Evolutionary conservation across 1,139 yeast genomes (phyloP).

Genomic region (Lodderomyces parapsilosis): DNA sequence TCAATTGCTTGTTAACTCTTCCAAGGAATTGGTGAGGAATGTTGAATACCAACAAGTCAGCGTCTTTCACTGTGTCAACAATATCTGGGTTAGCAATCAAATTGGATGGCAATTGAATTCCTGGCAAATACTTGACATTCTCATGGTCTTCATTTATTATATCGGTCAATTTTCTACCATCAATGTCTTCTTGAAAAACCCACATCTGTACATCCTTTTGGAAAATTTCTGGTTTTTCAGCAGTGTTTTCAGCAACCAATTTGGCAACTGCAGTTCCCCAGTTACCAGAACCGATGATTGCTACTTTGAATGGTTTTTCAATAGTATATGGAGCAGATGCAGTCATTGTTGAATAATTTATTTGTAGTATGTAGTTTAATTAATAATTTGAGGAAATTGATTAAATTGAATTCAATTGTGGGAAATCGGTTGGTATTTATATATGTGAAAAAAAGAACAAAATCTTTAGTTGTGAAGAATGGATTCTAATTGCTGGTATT

Average conservation of each 20-base stretch:
- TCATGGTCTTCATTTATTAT: conserved; percentile 85
- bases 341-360: conserved; percentile 26
- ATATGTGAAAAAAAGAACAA: too few relatives aligned
- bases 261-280: conserved; percentile 98
- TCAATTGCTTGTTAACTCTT: conserved; percentile 67
- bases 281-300: conserved; percentile 77
- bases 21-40: conserved; percentile 92
- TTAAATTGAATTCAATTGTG: not conserved
- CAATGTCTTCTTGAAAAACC: conserved; percentile 82
- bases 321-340: conserved; percentile 34
- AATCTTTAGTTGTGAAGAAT: too few relatives aligned
- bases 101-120: conserved; percentile 74
- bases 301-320: conserved; percentile 48
- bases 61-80: conserved; percentile 65
- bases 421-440: not conserved
- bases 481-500: too few relatives aligned
- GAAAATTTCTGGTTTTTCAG: conserved; percentile 66
- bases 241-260: conserved; percentile 83
- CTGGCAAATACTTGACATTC: conserved; percentile 86
- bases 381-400: too few relatives aligned
- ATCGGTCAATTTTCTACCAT: conserved; percentile 74
- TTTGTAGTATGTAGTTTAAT: not conserved
- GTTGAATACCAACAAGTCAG: conserved; percentile 85
- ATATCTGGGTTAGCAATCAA: conserved; percentile 83
- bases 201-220: conserved; percentile 79